phyloP scores from a whole-genome alignment of 495 filamentous ascomycete genomes.

The Pyronema domesticum region DNA sequence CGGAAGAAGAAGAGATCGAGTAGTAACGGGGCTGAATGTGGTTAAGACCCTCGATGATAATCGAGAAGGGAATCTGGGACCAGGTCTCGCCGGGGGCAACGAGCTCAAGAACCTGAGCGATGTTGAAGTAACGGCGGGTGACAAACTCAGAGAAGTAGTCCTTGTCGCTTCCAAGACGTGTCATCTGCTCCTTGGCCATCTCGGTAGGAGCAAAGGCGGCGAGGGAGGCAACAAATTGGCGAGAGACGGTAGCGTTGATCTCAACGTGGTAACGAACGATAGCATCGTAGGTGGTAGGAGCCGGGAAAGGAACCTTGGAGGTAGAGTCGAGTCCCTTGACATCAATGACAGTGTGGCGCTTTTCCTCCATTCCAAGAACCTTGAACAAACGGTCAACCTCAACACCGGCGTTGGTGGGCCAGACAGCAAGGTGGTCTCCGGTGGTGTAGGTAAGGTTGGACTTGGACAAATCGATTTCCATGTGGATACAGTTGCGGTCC shows the following conservation, averaged over 20 bases:
- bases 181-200: conserved; percentile 63
- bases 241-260: conserved; percentile 84
- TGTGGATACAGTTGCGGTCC: conserved; percentile 86
- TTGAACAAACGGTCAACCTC: conserved; percentile 83
- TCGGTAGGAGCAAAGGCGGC: conserved; percentile 84
- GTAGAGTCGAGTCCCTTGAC: conserved; percentile 90
- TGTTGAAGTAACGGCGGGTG: conserved; percentile 66
- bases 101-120: conserved; percentile 68
- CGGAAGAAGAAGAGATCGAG: conserved; percentile 92
- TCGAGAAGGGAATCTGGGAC: conserved; percentile 74
- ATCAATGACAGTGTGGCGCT: conserved; percentile 67
- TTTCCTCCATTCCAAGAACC: conserved; percentile 54
- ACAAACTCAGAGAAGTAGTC: conserved; percentile 90
- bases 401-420: conserved; percentile 86
- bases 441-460: conserved; percentile 85
- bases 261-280: conserved; percentile 93
- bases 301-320: conserved; percentile 92
- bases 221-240: conserved; percentile 77
- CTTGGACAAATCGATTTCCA: conserved; percentile 81
- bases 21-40: conserved; percentile 98
- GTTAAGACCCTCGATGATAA: conserved; percentile 81
- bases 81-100: conserved; percentile 55
- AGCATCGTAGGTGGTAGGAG: conserved; percentile 90
- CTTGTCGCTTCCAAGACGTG: conserved; percentile 77
- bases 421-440: conserved; percentile 91